phyloP scores from a whole-genome alignment of 305 asterid species.

The Euphrasia arctica region DNA sequence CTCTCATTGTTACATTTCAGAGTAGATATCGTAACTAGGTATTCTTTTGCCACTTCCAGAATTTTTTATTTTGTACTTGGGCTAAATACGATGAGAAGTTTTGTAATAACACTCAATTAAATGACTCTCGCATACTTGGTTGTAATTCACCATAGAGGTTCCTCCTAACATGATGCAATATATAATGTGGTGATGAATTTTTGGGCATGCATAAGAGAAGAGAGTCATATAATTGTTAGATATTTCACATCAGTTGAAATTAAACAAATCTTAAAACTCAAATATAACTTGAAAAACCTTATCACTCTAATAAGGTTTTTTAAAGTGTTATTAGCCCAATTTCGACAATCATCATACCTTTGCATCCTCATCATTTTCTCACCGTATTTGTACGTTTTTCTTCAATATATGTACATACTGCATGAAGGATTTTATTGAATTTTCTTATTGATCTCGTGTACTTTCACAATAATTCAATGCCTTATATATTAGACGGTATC shows the following conservation, averaged over 20 bases:
- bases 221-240: conserved; percentile 47
- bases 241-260: too few species aligned
- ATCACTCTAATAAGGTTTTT: too few species aligned
- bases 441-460: conserved; percentile 78
- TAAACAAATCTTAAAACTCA: too few species aligned
- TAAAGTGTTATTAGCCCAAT: too few species aligned
- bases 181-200: conserved; percentile 93
- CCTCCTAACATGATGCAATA: conserved; percentile 75
- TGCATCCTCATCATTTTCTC: conserved; percentile 81
- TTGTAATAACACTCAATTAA: not conserved
- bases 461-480: conserved; percentile 34
- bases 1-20: too few species aligned
- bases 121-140: conserved; percentile 46
- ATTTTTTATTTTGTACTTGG: not conserved
- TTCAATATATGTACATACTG: conserved; percentile 92
- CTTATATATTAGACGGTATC: not conserved
- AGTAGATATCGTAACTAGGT: too few species aligned
- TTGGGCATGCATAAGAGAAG: conserved; percentile 95
- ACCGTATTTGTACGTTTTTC: conserved; percentile 64
- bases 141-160: conserved; percentile 80
- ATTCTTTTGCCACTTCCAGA: too few species aligned
- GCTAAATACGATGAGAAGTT: not conserved
- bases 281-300: too few species aligned
- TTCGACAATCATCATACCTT: conserved; percentile 53
- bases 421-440: conserved; percentile 69